These are phyloP conservation scores for Ilex paraguariensis DNA, from an alignment of 305 asterid species.

Conservation along the genomic window DNA sequence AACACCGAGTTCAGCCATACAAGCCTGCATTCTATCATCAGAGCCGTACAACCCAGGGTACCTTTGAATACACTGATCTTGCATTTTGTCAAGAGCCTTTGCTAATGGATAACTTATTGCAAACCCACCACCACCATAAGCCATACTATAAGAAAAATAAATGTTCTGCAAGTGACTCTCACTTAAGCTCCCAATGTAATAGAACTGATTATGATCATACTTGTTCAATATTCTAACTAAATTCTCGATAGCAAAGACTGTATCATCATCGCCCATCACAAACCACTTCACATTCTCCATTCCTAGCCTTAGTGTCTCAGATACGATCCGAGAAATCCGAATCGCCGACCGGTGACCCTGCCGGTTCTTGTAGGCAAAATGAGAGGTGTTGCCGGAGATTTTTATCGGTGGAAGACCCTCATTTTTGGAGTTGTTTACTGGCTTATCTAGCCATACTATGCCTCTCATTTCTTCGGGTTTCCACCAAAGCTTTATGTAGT, in stretches of 20 bases:
- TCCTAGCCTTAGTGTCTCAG: slow-evolving; percentile 21
- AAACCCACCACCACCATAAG: slow-evolving; percentile 77
- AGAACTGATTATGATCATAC: slow-evolving; percentile 60
- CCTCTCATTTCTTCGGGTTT: slow-evolving; percentile 25
- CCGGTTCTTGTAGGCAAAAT: slow-evolving; percentile 8
- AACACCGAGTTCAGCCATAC: slow-evolving; percentile 76
- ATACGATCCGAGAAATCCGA: slow-evolving; percentile 23
- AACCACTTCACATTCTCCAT: slow-evolving; percentile 51
- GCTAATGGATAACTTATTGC: slow-evolving; percentile 74
- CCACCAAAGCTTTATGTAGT: slow-evolving; percentile 31
- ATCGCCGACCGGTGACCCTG: slow-evolving; percentile 26
- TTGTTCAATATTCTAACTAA: slow-evolving; percentile 52
- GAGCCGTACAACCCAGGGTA: slow-evolving; percentile 63
- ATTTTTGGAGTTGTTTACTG: neutral
- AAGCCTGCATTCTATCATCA: slow-evolving; percentile 64
- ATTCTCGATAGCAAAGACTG: slow-evolving; percentile 61
- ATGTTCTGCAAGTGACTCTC: slow-evolving; percentile 35
- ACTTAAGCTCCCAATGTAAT: slow-evolving; percentile 44
- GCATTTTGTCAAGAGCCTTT: slow-evolving; percentile 48
- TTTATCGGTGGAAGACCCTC: slow-evolving; percentile 17
- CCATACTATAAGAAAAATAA: slow-evolving; percentile 48
- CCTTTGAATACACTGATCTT: slow-evolving; percentile 59
- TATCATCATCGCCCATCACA: slow-evolving; percentile 75
- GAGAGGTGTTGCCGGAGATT: slow-evolving; percentile 20
- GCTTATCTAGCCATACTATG: slow-evolving; percentile 22